Evolutionary conservation across 805 yeast genomes (phyloP), one percentile per base, ranked within the genome.

Genomic region (Kodamaea nitidulidarum): DNA sequence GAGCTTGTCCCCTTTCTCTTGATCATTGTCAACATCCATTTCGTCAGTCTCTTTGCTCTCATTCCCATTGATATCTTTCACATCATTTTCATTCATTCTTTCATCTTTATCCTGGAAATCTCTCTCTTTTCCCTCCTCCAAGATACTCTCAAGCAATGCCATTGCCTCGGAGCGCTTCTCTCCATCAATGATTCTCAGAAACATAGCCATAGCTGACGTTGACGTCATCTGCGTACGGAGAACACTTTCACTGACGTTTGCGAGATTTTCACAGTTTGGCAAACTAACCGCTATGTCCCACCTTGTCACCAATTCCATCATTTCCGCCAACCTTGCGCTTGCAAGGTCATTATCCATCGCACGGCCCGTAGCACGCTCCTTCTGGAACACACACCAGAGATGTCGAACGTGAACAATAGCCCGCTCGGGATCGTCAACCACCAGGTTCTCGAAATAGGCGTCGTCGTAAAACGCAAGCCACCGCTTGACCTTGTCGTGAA

Each of bases 151-250:
- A 9, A 81, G 54, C 2, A 74, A 46, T 1, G 48, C 45, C 5
- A 63, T 58, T 0, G 73, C 68, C 36, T 65, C 73, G 5, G n/a
- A n/a, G n/a, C 44, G 48, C 21, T 48, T 54, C 30, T 58, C 60
- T 11, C 47, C 56, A 10, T 52, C 55, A 16, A 79, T 65, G 7
- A 80, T 70, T 12, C 64, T 65, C 3, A 86, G 72, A 49, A 85
- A 84, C 9, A 80, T 71, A 0, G 82, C 65, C 32, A 88, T 74
- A 0, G 91, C 85, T 18, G 79, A 76, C 10, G 85, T 67, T 36
- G 87, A 85, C 2, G 90, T 81, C 14, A 80, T 63, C 49, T 87
- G 90, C 4, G 77, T 67, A 25, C 69, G 70, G 7, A 86, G 69
- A 4, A 75, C 66, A 1, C 67, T 61, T 1, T 57, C 37, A 30